Conservation (phyloP, 2,329 filamentous ascomycete genomes). For the Thielaviopsis punctulata region DNA sequence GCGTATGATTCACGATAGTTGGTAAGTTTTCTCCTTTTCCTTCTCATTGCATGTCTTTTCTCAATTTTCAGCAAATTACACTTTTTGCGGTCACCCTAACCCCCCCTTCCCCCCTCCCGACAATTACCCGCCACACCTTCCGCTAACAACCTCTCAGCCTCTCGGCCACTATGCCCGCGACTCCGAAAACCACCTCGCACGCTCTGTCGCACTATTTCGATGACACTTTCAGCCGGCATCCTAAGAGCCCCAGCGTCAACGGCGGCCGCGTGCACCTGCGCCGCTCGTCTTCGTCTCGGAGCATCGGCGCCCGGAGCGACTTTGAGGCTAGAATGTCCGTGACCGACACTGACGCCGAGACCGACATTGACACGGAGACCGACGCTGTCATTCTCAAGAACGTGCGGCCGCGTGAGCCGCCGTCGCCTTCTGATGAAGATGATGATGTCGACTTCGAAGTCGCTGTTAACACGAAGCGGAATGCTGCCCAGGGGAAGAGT, state of each 20-base stretch:
- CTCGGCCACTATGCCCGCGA: slow-evolving; percentile 80
- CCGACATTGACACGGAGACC: neutral
- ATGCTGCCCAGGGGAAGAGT: neutral
- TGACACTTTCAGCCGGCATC: slow-evolving; percentile 50
- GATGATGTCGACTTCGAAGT: neutral
- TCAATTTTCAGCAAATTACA: no score
- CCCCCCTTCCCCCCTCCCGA: neutral
- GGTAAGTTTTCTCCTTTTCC: slow-evolving; percentile 39
- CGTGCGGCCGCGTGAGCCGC: neutral
- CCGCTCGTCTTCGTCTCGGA: slow-evolving; percentile 65
- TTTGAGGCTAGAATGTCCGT: slow-evolving; percentile 26
- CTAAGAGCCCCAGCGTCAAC: slow-evolving; percentile 13
- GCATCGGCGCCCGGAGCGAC: slow-evolving; percentile 70
- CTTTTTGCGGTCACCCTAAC: neutral
- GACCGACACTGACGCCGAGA: neutral
- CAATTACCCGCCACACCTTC: neutral
- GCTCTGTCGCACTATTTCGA: slow-evolving; percentile 92
- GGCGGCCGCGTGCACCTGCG: slow-evolving; percentile 29
- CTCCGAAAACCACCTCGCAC: slow-evolving; percentile 68
- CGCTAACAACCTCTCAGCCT: slow-evolving; percentile 32
- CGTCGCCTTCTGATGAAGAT: neutral
- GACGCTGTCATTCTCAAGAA: slow-evolving; percentile 1
- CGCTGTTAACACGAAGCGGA: neutral
- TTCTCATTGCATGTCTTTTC: neutral
- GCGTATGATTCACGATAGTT: slow-evolving; percentile 94